phyloP scores from a whole-genome alignment of 2,329 filamentous ascomycete genomes.

The Alternaria solani region DNA sequence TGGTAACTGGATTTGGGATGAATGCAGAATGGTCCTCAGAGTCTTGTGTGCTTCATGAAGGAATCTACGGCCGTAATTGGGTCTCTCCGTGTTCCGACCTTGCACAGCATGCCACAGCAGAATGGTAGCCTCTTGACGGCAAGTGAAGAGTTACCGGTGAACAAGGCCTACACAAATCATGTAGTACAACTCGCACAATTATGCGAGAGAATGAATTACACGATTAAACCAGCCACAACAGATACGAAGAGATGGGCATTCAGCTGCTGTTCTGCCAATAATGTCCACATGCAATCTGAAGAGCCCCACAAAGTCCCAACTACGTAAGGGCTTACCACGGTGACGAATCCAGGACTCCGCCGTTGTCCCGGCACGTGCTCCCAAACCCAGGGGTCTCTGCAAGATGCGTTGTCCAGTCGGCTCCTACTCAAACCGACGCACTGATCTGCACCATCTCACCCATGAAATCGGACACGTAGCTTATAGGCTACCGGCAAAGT shows the following conservation, averaged over 20 bases:
- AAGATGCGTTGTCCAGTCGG: conserved; percentile 48
- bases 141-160: background rate
- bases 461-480: conserved; percentile 41
- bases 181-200: conserved; percentile 6
- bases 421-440: conserved; percentile 34
- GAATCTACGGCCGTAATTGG: conserved; percentile 1
- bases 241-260: background rate
- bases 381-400: conserved; percentile 28
- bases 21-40: background rate
- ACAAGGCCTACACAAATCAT: background rate
- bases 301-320: background rate
- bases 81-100: background rate
- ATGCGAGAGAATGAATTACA: conserved; percentile 2
- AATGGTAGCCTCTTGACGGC: conserved; percentile 1
- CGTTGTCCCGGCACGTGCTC: conserved; percentile 14
- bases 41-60: background rate
- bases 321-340: conserved; percentile 2
- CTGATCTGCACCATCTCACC: conserved; percentile 31
- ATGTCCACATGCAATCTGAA: conserved; percentile 7
- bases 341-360: background rate
- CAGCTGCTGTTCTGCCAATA: background rate
- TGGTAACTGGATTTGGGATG: conserved; percentile 9
- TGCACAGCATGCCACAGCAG: conserved; percentile 9
- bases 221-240: conserved; percentile 6
- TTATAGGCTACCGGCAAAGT: conserved; percentile 49